Base-by-base conservation (phyloP, 2,329 filamentous ascomycete species). In the Fusarium kyushuense region DNA sequence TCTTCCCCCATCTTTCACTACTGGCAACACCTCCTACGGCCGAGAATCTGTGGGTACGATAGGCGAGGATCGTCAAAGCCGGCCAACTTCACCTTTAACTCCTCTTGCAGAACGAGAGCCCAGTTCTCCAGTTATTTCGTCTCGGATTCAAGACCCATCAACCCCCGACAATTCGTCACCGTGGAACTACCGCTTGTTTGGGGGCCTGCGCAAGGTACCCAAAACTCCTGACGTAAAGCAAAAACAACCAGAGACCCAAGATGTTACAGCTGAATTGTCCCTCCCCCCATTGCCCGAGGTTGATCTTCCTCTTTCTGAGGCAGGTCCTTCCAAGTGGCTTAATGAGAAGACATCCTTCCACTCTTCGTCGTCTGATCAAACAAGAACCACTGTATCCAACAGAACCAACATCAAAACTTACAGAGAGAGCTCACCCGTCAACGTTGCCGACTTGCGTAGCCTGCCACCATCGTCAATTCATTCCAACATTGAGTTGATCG, bases 331-430 rank as follows among this genome's bases (percentile, higher is more conserved):
- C 7, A 63, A 67, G 40, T 64, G 52, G 48, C 59, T 74, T 25
- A 64, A 59, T 36, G 54, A 70, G 42, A 74, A 72, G 59, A 55
- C 69, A 32, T 68, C 72, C 42, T 63, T 70, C 47, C 57, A 70
- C 58, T 69, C 77, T 71, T 67, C 65, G 23, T 14, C 74, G 63
- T 77, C 78, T 8, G 73, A 74, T 49, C 70, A 76, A 54, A 70
- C 77, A 13, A 78, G 76, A 43, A 84, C 84, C 13, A 85, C 84
- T 5, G 65, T 80, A 4, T 84, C 84, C 17, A 84, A 86, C 40
- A 81, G 78, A 17, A 81, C 83, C 43, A 88, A 89, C 71, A 86
- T 86, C 80, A 84, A 86, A 72, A 78, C 86, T 21, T 83, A 86
- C 67, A 81, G 78, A 36, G 81, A 82, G 58, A 84, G 82, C 69